Percentiles rank a stretch among this genome's conserved stretches.
phyloP scores from a whole-genome alignment of 352 stramenopile species.

The Nothophytophthora sp. region DNA sequence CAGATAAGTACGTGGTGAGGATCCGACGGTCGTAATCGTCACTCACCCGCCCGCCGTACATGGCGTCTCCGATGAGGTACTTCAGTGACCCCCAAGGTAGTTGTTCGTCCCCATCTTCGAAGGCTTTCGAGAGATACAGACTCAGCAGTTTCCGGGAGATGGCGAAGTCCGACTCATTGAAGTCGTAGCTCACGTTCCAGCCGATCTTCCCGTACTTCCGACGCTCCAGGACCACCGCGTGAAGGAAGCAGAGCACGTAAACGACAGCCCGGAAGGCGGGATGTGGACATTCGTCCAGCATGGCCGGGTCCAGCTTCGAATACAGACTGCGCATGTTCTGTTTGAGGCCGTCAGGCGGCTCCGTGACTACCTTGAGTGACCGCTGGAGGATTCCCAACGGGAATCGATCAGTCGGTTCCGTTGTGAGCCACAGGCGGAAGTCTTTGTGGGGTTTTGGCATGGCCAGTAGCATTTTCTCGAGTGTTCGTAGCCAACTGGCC shows the following conservation, averaged over 20 bases:
- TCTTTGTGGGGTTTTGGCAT: constrained; percentile 94
- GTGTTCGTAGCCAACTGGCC: constrained; percentile 90
- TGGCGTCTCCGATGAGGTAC: constrained; percentile 96
- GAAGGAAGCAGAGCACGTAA: constrained; percentile 96
- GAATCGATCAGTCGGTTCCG: constrained; percentile 95
- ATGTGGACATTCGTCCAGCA: constrained; percentile 94
- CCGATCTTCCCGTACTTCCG: constrained; percentile 97
- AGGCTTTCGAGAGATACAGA: constrained; percentile 95
- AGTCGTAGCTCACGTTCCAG: constrained; percentile 98
- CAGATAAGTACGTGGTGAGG: constrained; percentile 91
- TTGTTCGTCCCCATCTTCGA: constrained; percentile 91
- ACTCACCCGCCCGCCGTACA: constrained; percentile 96
- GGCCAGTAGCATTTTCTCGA: constrained; percentile 93
- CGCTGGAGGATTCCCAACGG: constrained; percentile 94
- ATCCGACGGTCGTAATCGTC: constrained; percentile 97
- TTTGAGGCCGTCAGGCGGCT: constrained; percentile 95
- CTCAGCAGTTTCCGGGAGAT: constrained; percentile 92
- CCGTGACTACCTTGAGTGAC: constrained; percentile 96
- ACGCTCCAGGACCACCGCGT: constrained; percentile 95
- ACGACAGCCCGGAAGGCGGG: constrained; percentile 92
- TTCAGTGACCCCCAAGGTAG: constrained; percentile 94
- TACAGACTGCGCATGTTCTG: constrained; percentile 96
- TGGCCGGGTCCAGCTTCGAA: constrained; percentile 88
- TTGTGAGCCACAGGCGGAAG: constrained; percentile 96
- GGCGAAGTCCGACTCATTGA: constrained; percentile 97